Evolutionary conservation across 805 yeast genomes (phyloP).

Genomic region (Yarrowia sp.): DNA sequence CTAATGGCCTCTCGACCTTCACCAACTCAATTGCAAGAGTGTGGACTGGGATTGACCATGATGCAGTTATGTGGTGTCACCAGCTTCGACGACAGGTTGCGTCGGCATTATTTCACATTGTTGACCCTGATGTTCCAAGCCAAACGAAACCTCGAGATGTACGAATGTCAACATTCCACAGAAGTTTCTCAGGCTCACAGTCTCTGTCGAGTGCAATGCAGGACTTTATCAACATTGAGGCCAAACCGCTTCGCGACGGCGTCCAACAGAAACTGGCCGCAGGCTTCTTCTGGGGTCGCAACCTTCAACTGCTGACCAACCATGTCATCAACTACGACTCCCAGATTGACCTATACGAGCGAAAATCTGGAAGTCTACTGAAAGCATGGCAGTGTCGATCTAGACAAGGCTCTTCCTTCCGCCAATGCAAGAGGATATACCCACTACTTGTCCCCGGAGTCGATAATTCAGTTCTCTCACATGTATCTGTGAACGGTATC

Average conservation of each 20-base stretch:
- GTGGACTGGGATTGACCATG: conserved; percentile 92
- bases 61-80: conserved; percentile 95
- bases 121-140: conserved; percentile 46
- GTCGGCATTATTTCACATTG: conserved; percentile 54
- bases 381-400: conserved; percentile 5
- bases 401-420: conserved; percentile 10
- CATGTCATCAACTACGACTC: not conserved
- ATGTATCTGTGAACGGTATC: not conserved
- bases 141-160: conserved; percentile 49
- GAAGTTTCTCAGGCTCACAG: conserved; percentile 39
- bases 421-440: not conserved
- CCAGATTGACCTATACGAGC: not conserved
- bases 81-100: conserved; percentile 70
- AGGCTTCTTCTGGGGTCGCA: conserved; percentile 25
- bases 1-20: conserved; percentile 77
- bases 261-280: not conserved
- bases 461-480: not conserved
- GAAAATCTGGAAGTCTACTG: not conserved
- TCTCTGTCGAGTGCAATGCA: conserved; percentile 27
- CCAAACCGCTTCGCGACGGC: conserved; percentile 25
- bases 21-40: conserved; percentile 85
- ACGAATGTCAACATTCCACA: conserved; percentile 59
- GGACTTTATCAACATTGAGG: conserved; percentile 22
- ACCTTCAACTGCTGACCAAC: conserved; percentile 26
- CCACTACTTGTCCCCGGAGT: not conserved